Evolutionary conservation across 2,329 filamentous ascomycete species (phyloP), one percentile per base, ranked within the genome.

Genomic region (Penicillium sp.): DNA sequence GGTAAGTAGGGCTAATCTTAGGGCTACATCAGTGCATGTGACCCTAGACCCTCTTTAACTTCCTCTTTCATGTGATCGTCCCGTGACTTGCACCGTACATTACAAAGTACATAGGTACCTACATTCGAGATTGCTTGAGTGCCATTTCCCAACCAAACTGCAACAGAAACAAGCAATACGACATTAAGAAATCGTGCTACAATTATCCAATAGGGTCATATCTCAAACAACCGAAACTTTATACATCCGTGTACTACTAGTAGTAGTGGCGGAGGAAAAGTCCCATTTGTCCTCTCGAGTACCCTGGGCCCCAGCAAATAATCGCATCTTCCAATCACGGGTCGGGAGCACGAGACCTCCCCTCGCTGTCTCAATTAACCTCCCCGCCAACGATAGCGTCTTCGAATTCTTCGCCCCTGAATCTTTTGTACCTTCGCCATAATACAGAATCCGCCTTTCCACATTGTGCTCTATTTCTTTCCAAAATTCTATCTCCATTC

Each of bases 311-410:
- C 46, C 38, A 61, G 62, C 47, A 33, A 37, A 37, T 47, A 25
- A 19, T 48, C 13, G 4, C 23, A 23, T 62, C 59, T 65, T 64
- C 67, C 67, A 69, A 70, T 68, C 64, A 62, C 59, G 66, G 70
- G 46, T 58, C 58, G 58, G 58, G 62, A 62, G 70, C 71, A 73
- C 71, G 71, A 73, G 71, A 73, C 71, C 71, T 68, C 50, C 56
- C 47, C 50, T 57, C 51, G 57, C 60, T 60, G 42, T 29, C 55
- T 62, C 53, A 46, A 48, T 50, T 56, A 29, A 57, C 53, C 56
- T 57, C 55, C 55, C 55, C 55, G 55, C 55, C 55, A 54, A 54
- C 29, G 37, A 38, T 41, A 55, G 33, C 17, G 23, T 33, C 41
- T 38, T 38, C 21, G 29, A 33, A 40, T 31, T 47, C 21, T 40